A percentile compares a stretch with the other conserved stretches of the same genome.
Evolutionary conservation across 331 rosid genomes (phyloP).

Genomic region (Acacia pycnantha): DNA sequence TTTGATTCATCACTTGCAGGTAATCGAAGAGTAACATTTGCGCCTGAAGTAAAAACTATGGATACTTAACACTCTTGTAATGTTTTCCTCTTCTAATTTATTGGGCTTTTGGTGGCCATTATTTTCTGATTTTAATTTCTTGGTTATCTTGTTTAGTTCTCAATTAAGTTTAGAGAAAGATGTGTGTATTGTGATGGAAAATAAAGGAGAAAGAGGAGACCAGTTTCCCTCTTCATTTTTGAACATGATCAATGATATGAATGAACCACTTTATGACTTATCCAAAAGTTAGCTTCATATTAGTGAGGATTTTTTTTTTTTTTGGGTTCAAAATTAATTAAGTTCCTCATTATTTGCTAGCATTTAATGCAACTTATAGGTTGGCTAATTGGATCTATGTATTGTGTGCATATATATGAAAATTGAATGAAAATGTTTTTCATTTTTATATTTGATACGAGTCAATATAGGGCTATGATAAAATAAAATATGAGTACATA

Average conservation of each 20-base stretch:
- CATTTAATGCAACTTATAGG: not conserved
- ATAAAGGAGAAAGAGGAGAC: not conserved
- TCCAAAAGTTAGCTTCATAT: slow-evolving; percentile 27
- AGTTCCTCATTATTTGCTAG: slow-evolving; percentile 4
- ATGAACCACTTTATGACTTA: slow-evolving; percentile 28
- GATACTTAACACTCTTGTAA: slow-evolving; percentile 25
- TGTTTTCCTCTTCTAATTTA: slow-evolving; percentile 36
- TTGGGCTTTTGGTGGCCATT: not conserved
- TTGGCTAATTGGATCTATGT: not conserved
- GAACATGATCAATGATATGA: not conserved
- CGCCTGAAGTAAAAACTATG: not conserved
- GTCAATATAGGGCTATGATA: too few relatives aligned
- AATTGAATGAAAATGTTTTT: not conserved
- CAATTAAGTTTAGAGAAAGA: slow-evolving; percentile 43
- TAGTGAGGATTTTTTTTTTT: not conserved
- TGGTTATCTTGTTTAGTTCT: not conserved
- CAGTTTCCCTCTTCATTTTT: not conserved
- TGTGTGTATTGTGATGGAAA: slow-evolving; percentile 28
- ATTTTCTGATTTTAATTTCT: too few relatives aligned
- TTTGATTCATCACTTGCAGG: slow-evolving; percentile 40
- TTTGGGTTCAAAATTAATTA: slow-evolving; percentile 18
- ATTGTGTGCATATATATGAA: not conserved
- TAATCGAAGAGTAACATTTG: slow-evolving; percentile 39
- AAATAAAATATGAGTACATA: not conserved
- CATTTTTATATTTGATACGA: not conserved